phyloP scores from a whole-genome alignment of 768 basidiomycete species.

The Hericium rajendrae region DNA sequence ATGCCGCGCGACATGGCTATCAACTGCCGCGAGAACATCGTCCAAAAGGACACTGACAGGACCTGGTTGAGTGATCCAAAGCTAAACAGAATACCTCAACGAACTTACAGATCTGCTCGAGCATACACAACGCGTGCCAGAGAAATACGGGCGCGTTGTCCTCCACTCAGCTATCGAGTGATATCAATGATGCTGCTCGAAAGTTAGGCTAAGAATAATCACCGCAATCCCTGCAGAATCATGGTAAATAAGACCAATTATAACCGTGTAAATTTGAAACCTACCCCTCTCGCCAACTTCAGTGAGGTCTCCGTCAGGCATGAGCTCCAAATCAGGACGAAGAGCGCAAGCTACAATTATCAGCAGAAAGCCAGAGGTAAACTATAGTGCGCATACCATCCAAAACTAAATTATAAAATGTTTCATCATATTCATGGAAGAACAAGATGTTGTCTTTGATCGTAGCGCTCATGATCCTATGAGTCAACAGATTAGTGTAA shows the following conservation, averaged over 20 bases:
- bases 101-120: conserved; percentile 71
- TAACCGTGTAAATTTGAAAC: conserved; percentile 8
- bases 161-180: conserved; percentile 55
- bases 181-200: neutral
- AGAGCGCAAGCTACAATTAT: conserved; percentile 66
- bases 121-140: conserved; percentile 88
- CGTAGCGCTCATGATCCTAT: conserved; percentile 76
- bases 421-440: conserved; percentile 79
- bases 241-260: neutral
- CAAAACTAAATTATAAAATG: conserved; percentile 72
- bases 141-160: conserved; percentile 74
- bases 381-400: conserved; percentile 41
- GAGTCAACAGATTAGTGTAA: neutral
- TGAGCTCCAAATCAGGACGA: conserved; percentile 64
- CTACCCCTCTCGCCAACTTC: conserved; percentile 80
- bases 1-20: conserved; percentile 82
- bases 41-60: conserved; percentile 61
- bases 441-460: conserved; percentile 90
- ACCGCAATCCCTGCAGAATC: conserved; percentile 44
- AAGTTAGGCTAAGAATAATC: conserved; percentile 14
- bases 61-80: neutral
- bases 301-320: conserved; percentile 76
- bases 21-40: conserved; percentile 81
- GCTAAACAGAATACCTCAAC: neutral
- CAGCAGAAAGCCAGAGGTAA: neutral